Conservation (phyloP, 148 eudicot genomes). For the Agrostemma githago region DNA sequence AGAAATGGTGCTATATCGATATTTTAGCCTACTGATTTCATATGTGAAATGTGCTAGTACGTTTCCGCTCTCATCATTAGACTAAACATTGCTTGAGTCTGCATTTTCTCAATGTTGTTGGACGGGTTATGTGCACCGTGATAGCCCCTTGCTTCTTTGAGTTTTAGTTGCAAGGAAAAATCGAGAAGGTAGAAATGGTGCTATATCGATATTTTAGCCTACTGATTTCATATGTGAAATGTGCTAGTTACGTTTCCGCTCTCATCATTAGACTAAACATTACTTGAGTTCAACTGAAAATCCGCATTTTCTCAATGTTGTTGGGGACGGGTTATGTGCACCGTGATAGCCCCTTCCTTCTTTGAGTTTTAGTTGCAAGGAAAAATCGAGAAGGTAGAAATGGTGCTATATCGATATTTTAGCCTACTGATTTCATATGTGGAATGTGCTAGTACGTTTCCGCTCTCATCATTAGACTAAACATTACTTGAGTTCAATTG, state of each 20-base stretch:
- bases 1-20: slow-evolving; percentile 28
- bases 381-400: slow-evolving; percentile 28
- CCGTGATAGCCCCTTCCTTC: slow-evolving; percentile 34
- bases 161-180: slow-evolving; percentile 29
- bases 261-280: slow-evolving; percentile 16
- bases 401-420: slow-evolving; percentile 29
- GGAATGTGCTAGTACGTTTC: slow-evolving; percentile 6
- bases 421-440: slow-evolving; percentile 14
- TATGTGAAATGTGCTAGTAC: slow-evolving; percentile 12
- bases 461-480: no score
- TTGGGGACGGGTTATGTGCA: slow-evolving; percentile 10
- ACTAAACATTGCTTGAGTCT: not conserved
- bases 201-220: slow-evolving; percentile 24
- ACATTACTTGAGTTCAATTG: not conserved
- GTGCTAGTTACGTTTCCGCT: slow-evolving; percentile 13
- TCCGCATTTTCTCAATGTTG: not conserved
- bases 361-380: slow-evolving; percentile 27
- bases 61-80: no score
- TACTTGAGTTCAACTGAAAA: not conserved
- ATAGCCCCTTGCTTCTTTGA: slow-evolving; percentile 25
- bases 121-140: slow-evolving; percentile 18
- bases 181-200: slow-evolving; percentile 32
- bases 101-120: not conserved
- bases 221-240: slow-evolving; percentile 14
- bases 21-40: slow-evolving; percentile 13